Percentiles rank a stretch among this genome's conserved stretches.
These are phyloP conservation scores for Rubia balearica DNA, from an alignment of 305 asterid species.

Conservation along the genomic window DNA sequence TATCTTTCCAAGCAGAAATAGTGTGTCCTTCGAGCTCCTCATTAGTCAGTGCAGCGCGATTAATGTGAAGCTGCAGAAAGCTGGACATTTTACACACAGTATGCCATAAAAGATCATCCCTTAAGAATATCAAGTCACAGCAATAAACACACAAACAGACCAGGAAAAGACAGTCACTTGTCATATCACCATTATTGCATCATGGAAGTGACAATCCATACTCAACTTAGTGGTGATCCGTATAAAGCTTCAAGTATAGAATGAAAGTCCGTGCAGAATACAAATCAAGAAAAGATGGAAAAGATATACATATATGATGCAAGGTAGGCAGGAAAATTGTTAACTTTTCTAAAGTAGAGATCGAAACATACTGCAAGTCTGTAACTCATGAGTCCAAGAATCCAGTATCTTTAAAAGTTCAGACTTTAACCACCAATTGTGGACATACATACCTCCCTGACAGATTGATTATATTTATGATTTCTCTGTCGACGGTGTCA, in stretches of 20 bases:
- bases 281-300: neutral
- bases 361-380: neutral
- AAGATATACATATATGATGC: neutral
- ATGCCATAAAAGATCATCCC: neutral
- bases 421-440: neutral
- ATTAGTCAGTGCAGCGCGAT: conserved; percentile 30
- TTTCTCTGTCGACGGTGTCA: neutral
- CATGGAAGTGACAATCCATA: neutral
- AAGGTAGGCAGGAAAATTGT: neutral
- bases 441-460: neutral
- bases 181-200: neutral
- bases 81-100: conserved; percentile 12
- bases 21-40: conserved; percentile 41
- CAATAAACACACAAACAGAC: neutral
- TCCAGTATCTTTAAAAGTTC: neutral
- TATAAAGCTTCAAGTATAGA: neutral
- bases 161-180: neutral
- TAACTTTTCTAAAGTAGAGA: neutral
- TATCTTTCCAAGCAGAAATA: conserved; percentile 55
- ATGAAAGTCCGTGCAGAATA: neutral
- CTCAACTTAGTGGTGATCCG: neutral
- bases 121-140: neutral
- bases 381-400: neutral
- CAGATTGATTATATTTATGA: neutral
- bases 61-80: conserved; percentile 48